Percentiles rank a stretch among this genome's conserved stretches.
These are phyloP conservation scores for Pseudopyricularia javanii DNA, from an alignment of 2,329 filamentous ascomycete genomes.

Conservation along the genomic window DNA sequence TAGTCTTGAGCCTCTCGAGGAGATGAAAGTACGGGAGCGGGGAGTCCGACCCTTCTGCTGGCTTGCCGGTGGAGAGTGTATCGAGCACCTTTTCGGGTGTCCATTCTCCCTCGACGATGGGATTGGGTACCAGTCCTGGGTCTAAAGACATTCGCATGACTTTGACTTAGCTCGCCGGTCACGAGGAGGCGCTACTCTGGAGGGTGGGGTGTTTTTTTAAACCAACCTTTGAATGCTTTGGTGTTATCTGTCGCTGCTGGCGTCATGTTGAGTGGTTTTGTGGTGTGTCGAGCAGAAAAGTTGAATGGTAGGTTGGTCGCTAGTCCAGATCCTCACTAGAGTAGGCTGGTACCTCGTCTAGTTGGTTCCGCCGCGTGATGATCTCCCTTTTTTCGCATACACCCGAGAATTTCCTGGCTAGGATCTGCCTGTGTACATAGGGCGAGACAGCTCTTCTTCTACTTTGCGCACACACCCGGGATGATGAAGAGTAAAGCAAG, in stretches of 20 bases:
- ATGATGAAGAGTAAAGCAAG: no score
- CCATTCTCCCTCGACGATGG: constrained; percentile 36
- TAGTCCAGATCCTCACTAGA: no score
- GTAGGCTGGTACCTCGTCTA: no score
- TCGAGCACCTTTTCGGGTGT: constrained; percentile 50
- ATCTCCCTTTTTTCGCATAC: no score
- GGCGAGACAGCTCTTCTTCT: no score
- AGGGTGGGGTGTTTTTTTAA: no score
- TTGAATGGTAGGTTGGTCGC: no score
- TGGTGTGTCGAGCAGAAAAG: background rate
- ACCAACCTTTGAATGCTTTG: background rate
- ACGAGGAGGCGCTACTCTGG: background rate
- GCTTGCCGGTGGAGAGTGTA: constrained; percentile 46
- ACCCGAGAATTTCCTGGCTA: no score
- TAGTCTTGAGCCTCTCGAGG: constrained; percentile 88
- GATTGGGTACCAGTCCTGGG: constrained; percentile 20
- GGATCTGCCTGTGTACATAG: no score
- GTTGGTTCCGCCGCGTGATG: no score
- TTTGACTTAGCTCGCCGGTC: background rate
- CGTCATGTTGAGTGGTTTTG: background rate
- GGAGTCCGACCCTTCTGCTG: constrained; percentile 49
- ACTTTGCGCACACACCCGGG: no score
- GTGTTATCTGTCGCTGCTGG: background rate
- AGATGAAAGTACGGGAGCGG: constrained; percentile 91
- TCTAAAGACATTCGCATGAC: constrained; percentile 15